Conservation (phyloP, 2,329 filamentous ascomycete species). For the Akanthomyces lecanii region DNA sequence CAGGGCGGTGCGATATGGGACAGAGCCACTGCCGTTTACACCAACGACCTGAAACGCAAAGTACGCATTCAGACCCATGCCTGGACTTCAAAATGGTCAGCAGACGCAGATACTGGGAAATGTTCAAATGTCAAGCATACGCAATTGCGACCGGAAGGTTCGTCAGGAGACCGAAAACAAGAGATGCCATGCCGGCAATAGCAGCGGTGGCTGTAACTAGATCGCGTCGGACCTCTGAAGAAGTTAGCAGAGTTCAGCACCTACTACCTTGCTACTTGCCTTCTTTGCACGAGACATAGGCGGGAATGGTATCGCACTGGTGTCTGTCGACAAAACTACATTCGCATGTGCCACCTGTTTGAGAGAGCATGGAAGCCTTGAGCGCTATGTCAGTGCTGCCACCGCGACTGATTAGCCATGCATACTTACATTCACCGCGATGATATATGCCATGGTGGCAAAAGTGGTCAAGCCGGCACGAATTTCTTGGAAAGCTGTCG, state of each 20-base stretch:
- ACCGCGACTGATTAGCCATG: background rate
- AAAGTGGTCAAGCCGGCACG: constrained; percentile 77
- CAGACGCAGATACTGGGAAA: background rate
- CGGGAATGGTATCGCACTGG: constrained; percentile 45
- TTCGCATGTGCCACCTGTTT: constrained; percentile 72
- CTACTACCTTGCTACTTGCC: constrained; percentile 30
- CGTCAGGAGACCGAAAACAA: constrained; percentile 74
- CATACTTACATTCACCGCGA: constrained; percentile 60
- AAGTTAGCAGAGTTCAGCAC: constrained; percentile 12
- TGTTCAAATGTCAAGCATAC: constrained; percentile 44
- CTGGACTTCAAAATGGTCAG: constrained; percentile 43
- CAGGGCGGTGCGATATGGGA: constrained; percentile 57
- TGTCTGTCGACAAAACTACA: constrained; percentile 47
- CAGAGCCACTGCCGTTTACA: constrained; percentile 50
- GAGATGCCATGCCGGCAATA: constrained; percentile 68
- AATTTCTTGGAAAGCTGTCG: constrained; percentile 72
- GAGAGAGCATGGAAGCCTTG: constrained; percentile 67
- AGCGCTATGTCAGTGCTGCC: constrained; percentile 8
- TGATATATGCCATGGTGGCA: constrained; percentile 81
- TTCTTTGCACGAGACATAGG: constrained; percentile 44
- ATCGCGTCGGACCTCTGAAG: constrained; percentile 63
- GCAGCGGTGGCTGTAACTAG: constrained; percentile 81
- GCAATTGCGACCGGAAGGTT: constrained; percentile 74
- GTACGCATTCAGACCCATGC: constrained; percentile 65
- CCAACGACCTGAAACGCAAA: constrained; percentile 66